Evolutionary conservation across 2,329 filamentous ascomycete species (phyloP).

Genomic region (Macroventuria anomochaeta): DNA sequence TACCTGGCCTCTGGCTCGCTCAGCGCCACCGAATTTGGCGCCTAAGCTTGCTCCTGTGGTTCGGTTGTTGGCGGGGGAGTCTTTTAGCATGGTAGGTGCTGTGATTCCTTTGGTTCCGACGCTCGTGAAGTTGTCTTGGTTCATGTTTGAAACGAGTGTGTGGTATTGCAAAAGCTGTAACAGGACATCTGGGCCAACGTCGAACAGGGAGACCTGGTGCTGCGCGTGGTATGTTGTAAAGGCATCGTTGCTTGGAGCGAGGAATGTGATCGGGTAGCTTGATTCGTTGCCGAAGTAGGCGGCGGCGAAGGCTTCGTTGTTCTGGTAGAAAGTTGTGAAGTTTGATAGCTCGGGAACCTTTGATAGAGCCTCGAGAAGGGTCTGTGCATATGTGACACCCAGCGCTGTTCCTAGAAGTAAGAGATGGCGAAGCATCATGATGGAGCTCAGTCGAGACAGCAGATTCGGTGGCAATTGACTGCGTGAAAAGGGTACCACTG

Average conservation of each 20-base stretch:
- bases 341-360: slow-evolving; percentile 27
- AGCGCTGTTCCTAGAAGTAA: not conserved
- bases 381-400: slow-evolving; percentile 9
- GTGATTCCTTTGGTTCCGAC: slow-evolving; percentile 13
- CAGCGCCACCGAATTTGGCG: slow-evolving; percentile 24
- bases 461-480: not conserved
- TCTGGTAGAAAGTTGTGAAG: slow-evolving; percentile 30
- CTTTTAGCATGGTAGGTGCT: slow-evolving; percentile 24
- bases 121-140: slow-evolving; percentile 20
- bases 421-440: slow-evolving; percentile 5
- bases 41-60: slow-evolving; percentile 19
- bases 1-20: slow-evolving; percentile 24
- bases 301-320: slow-evolving; percentile 25
- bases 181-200: slow-evolving; percentile 14
- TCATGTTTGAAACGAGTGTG: slow-evolving; percentile 24
- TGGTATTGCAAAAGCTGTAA: slow-evolving; percentile 30
- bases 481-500: not conserved
- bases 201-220: slow-evolving; percentile 16
- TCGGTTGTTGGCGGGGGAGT: slow-evolving; percentile 25
- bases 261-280: slow-evolving; percentile 29
- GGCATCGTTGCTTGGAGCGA: slow-evolving; percentile 30
- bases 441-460: not conserved
- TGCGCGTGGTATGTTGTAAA: slow-evolving; percentile 22
- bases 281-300: slow-evolving; percentile 24
- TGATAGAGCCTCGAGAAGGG: slow-evolving; percentile 24